phyloP scores from a whole-genome alignment of 371 early-diverging fungal genomes.

The Mortierella sp. region DNA sequence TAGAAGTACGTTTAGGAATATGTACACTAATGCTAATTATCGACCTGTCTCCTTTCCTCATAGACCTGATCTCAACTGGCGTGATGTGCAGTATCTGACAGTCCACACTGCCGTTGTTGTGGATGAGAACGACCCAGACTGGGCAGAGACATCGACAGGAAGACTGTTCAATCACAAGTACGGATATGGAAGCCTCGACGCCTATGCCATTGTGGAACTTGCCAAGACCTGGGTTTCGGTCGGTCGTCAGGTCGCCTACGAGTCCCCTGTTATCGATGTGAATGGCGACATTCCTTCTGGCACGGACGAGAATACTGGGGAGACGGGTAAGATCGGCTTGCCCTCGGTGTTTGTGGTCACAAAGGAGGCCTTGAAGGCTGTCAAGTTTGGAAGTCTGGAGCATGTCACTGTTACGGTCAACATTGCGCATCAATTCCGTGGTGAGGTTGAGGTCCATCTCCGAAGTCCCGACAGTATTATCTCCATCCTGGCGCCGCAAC shows the following conservation, averaged over 20 bases:
- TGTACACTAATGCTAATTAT: background rate
- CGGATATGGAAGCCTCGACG: slow-evolving; percentile 93
- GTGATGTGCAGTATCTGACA: slow-evolving; percentile 89
- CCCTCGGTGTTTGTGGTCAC: slow-evolving; percentile 58
- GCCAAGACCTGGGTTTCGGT: slow-evolving; percentile 80
- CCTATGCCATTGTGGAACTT: slow-evolving; percentile 81
- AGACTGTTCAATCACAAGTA: slow-evolving; percentile 90
- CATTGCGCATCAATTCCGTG: slow-evolving; percentile 82
- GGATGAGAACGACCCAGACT: slow-evolving; percentile 70
- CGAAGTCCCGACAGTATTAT: slow-evolving; percentile 77
- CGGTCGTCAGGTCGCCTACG: slow-evolving; percentile 72
- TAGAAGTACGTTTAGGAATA: background rate
- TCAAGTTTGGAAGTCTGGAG: slow-evolving; percentile 74
- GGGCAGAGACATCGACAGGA: slow-evolving; percentile 72
- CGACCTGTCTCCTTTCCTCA: slow-evolving; percentile 68
- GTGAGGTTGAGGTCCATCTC: slow-evolving; percentile 85
- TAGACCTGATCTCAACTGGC: slow-evolving; percentile 91
- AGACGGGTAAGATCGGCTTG: slow-evolving; percentile 67
- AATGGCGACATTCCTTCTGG: slow-evolving; percentile 75
- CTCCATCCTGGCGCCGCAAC: slow-evolving; percentile 74
- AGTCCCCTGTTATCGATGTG: slow-evolving; percentile 59
- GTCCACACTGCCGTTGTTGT: slow-evolving; percentile 86
- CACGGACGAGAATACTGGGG: slow-evolving; percentile 66
- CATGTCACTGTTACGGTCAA: slow-evolving; percentile 88
- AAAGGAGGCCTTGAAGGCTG: slow-evolving; percentile 58